Conservation (phyloP, 495 filamentous ascomycete species). For the Margaritispora aquatica region DNA sequence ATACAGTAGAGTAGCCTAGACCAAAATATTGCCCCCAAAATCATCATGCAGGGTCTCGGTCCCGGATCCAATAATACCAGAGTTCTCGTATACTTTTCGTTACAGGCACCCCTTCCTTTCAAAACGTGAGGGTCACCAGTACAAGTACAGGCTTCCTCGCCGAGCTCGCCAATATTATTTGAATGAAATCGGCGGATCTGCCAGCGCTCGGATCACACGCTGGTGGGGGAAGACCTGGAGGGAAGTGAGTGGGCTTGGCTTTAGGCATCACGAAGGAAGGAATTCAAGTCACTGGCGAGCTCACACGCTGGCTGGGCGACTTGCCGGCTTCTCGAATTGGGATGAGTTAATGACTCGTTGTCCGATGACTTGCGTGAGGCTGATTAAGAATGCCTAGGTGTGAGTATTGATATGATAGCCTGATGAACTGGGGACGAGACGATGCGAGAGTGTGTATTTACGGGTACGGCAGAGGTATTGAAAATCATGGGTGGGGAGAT, state of each 20-base stretch:
- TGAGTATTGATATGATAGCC: too few relatives aligned
- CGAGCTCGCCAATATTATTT: not conserved
- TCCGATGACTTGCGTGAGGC: constrained; percentile 7
- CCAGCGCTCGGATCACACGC: not conserved
- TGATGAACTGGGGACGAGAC: not conserved
- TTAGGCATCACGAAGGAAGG: too few relatives aligned
- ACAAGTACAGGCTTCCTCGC: too few relatives aligned
- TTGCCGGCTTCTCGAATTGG: too few relatives aligned
- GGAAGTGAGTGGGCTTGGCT: not conserved
- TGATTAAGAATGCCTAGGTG: too few relatives aligned
- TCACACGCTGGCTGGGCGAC: too few relatives aligned
- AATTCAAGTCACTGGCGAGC: too few relatives aligned
- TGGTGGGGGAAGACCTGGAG: not conserved
- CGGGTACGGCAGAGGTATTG: not conserved
- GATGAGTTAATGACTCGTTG: not conserved
- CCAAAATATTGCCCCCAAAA: too few relatives aligned
- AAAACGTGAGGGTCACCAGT: not conserved
- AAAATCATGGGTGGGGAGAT: not conserved
- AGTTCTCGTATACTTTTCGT: not conserved
- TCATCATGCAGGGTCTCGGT: not conserved
- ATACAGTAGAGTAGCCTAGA: too few relatives aligned
- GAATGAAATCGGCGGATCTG: not conserved
- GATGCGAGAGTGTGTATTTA: not conserved
- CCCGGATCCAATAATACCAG: not conserved
- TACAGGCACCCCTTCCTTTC: not conserved